Evolutionary conservation across 805 yeast species (phyloP).

Genomic region (Myxozyma mucilagina): DNA sequence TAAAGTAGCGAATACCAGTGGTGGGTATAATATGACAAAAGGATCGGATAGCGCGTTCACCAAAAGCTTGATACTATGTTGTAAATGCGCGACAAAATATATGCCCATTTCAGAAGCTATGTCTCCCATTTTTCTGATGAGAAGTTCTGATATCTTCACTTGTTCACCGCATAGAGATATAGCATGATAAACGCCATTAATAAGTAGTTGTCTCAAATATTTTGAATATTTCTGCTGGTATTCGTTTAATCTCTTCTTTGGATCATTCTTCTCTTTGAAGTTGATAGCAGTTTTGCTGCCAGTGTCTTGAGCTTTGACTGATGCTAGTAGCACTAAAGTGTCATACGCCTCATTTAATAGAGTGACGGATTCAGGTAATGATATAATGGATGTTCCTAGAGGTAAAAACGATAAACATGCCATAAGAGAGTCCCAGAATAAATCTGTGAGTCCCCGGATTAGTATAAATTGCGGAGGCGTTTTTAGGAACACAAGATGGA

Average conservation of each 20-base stretch:
- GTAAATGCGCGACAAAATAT: slow-evolving; percentile 15
- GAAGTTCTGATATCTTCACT: slow-evolving; percentile 17
- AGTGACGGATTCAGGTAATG: slow-evolving; percentile 12
- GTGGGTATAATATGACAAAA: slow-evolving; percentile 22
- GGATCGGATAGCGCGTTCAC: slow-evolving; percentile 24
- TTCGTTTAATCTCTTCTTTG: neutral
- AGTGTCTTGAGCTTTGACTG: slow-evolving; percentile 11
- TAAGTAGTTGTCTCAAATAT: slow-evolving; percentile 5
- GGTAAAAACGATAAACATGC: slow-evolving; percentile 24
- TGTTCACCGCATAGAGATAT: slow-evolving; percentile 19
- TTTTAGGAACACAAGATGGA: neutral
- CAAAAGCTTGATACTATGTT: slow-evolving; percentile 7
- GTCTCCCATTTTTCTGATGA: slow-evolving; percentile 7
- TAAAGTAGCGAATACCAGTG: slow-evolving; percentile 13
- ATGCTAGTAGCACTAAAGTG: slow-evolving; percentile 9
- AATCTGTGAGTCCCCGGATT: slow-evolving; percentile 24
- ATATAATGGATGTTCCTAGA: slow-evolving; percentile 18
- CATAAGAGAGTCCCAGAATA: slow-evolving; percentile 28
- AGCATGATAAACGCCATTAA: slow-evolving; percentile 18
- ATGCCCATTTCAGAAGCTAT: slow-evolving; percentile 15
- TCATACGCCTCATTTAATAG: slow-evolving; percentile 13
- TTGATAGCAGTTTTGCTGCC: slow-evolving; percentile 12
- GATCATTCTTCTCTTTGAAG: neutral
- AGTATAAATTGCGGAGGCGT: slow-evolving; percentile 12
- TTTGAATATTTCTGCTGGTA: slow-evolving; percentile 4